Evolutionary conservation across 2,329 filamentous ascomycete genomes (phyloP), one percentile per base, ranked within the genome.

Genomic region (Penicillium olsonii): DNA sequence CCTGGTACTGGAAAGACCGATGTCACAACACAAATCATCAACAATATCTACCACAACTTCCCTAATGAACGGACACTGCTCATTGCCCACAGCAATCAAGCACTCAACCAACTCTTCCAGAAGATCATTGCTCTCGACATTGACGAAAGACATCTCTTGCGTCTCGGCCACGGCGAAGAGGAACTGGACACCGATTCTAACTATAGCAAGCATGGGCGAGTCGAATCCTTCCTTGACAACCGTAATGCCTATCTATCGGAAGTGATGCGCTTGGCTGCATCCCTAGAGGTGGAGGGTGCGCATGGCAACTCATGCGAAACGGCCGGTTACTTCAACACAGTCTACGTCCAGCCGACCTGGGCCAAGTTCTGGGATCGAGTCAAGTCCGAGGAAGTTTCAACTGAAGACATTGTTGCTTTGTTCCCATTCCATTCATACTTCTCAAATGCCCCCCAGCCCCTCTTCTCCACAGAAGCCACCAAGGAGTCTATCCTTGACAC

Each of bases 1-100:
- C 94, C 94, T 7, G 94, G 94, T 46, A 99, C 94, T 6, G 94
- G 95, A 55, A 99, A 99, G 77, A 99, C 94, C n/a, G 94, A 99
- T 71, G 94, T 99, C 45, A 92, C 91, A 40, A 96, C 92, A 4
- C 94, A 99, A 70, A 95, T 97, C 68, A 99, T 99, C 74, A 96
- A 90, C 76, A 96, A 97, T 69, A 88, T 99, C 61, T 99, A 99
- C 67, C 92, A 97, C 76, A 96, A 97, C 72, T 99, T 96, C 68
- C 92, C 94, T 7, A 80, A 87, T 56, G 91, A 99, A 70, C 87
- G 90, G 61, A 99, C 94, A 0, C 76, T 99, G 15, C 83, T 99
- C 34, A 84, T 99, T 56, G 94, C 94, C 4, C 94, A 99, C 70
- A 97, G 92, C 72, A 99, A 99, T 66, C 95, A 99, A 70, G 95